Conservation (phyloP, 805 yeast species). For the Lipomyces japonicus region DNA sequence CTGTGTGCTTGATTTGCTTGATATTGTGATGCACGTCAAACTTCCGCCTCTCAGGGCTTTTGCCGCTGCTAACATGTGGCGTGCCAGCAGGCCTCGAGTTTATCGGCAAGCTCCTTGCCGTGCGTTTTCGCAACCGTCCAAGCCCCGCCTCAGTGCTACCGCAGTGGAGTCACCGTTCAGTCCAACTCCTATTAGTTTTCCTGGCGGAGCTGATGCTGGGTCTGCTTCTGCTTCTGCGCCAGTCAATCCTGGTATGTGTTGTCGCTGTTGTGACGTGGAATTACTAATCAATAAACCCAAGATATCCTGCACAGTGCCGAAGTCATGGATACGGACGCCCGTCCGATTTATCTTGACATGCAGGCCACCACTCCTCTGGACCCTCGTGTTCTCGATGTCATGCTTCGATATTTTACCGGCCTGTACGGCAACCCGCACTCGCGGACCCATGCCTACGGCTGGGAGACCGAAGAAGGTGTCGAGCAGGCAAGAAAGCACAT, state of each 20-base stretch:
- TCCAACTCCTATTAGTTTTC: background rate
- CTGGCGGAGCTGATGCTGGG: background rate
- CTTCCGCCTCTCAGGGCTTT: too few species aligned
- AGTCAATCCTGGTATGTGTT: background rate
- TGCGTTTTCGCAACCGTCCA: too few species aligned
- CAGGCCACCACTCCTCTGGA: slow-evolving; percentile 99
- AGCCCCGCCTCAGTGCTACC: background rate
- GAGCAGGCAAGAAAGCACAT: slow-evolving; percentile 80
- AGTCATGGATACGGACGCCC: slow-evolving; percentile 30
- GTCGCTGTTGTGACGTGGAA: background rate
- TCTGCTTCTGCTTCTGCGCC: background rate
- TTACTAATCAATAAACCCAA: too few species aligned
- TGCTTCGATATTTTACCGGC: slow-evolving; percentile 84
- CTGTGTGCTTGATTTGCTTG: too few species aligned
- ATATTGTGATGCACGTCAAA: too few species aligned
- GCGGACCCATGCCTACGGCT: slow-evolving; percentile 93
- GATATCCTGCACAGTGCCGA: slow-evolving; percentile 24
- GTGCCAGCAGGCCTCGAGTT: too few species aligned
- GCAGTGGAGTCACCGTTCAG: slow-evolving; percentile 2
- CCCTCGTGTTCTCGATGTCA: slow-evolving; percentile 88
- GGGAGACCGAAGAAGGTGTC: slow-evolving; percentile 95
- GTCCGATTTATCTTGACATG: slow-evolving; percentile 95
- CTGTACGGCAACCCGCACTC: slow-evolving; percentile 97
- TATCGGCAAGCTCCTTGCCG: too few species aligned
- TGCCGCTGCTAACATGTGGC: too few species aligned